A percentile compares a stretch with the other conserved stretches of the same genome.
phyloP scores from a whole-genome alignment of 31 red algal genomes.

The Bonnemaisonia californica region DNA sequence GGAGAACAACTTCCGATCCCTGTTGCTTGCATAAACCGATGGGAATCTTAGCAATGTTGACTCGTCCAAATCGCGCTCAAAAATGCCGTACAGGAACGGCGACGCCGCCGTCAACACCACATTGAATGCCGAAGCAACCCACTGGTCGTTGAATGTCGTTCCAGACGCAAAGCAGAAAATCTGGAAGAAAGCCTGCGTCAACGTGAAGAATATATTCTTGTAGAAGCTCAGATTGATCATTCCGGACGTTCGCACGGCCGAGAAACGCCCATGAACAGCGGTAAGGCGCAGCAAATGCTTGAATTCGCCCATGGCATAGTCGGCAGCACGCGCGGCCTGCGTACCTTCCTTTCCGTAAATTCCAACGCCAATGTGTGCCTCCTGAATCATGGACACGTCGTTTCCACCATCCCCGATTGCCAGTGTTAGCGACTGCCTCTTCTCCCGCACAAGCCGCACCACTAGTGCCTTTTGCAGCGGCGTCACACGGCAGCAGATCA shows the following conservation, averaged over 20 bases:
- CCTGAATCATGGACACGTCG: conserved; percentile 94
- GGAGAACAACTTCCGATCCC: conserved; percentile 71
- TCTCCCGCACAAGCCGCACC: conserved; percentile 70
- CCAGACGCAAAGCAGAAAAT: conserved; percentile 74
- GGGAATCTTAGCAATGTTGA: conserved; percentile 65
- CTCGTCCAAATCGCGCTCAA: conserved; percentile 85
- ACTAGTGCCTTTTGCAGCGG: conserved; percentile 80
- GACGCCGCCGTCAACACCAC: conserved; percentile 80
- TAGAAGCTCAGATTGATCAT: conserved; percentile 91
- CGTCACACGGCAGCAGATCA: conserved; percentile 83
- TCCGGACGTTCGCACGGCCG: conserved; percentile 71
- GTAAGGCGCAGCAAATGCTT: conserved; percentile 74
- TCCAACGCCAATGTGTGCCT: conserved; percentile 87
- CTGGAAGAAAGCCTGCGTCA: conserved; percentile 83
- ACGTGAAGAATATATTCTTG: conserved; percentile 91
- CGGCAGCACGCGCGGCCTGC: conserved; percentile 78
- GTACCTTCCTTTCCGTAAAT: conserved; percentile 92
- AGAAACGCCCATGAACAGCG: conserved; percentile 79
- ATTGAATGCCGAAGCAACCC: conserved; percentile 85
- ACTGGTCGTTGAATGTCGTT: conserved; percentile 79
- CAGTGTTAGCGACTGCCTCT: conserved; percentile 54
- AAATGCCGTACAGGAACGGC: conserved; percentile 83
- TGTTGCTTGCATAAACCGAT: conserved; percentile 64
- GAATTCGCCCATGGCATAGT: conserved; percentile 88
- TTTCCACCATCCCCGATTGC: conserved; percentile 93